Base-by-base conservation (phyloP, 306 rosid species). In the Malus orientalis region DNA sequence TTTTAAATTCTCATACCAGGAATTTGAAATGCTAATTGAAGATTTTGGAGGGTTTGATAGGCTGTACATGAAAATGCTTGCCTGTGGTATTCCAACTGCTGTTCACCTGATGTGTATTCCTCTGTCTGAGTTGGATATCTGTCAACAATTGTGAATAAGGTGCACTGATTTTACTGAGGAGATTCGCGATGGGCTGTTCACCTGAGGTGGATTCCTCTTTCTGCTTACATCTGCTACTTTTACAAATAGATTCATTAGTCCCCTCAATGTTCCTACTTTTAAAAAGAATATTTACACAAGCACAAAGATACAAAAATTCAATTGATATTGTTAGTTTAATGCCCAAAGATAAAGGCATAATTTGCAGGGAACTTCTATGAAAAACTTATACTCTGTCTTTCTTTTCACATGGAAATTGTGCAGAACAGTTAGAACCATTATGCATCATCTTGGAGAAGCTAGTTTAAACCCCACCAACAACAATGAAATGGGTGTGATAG, bases 401-500 rank as follows among this genome's bases (percentile, higher is more conserved):
- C 49, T 23, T 29, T 23, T 45, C 30, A 33, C 2, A 55, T 72
- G 33, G 12, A 40, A 27, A 63, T 38, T 59, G 68, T 19, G 6
- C 32, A 25, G 22, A 36, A 57, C 22, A 73, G 15, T 38, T 23
- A 59, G 22, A 25, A 7, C 60, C 44, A 27, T 25, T 44, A 11
- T 5, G 53, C 53, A 74, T 42, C 68, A 40, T 42, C 64, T 19
- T 11, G 11, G 4, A 61, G 45, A 74, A 27, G 29, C 38, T 25
- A 18, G 11, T 58, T 44, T 45, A 61, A 6, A 81, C 51, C 27
- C 65, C 67, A 69, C 60, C 65, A 70, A 69, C 60, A 61, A 64
- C 13, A 61, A 76, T 40, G 74, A 82, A 80, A 81, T 60, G 74
- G 81, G 32, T 61, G 79, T n/a, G 69, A 76, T 67, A 25, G 29